These are phyloP conservation scores for Chaetothyriales sp. DNA, from an alignment of 2,329 filamentous ascomycete genomes.

Conservation along the genomic window DNA sequence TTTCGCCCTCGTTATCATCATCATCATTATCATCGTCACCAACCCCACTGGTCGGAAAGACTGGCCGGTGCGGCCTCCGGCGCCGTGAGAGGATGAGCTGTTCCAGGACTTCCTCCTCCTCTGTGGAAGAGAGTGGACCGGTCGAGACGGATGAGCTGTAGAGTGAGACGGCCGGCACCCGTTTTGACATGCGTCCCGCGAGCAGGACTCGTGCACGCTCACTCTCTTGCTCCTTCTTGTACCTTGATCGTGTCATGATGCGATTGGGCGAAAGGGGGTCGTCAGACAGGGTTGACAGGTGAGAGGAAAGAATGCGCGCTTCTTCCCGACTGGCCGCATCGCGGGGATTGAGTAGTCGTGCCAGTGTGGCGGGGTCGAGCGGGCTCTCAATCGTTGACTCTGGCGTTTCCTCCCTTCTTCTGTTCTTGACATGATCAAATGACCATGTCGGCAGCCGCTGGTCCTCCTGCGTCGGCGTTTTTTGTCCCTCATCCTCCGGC, in stretches of 20 bases:
- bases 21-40: slow-evolving; percentile 1
- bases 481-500: slow-evolving; percentile 35
- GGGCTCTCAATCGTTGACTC: slow-evolving; percentile 46
- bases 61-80: slow-evolving; percentile 24
- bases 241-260: slow-evolving; percentile 70
- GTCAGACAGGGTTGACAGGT: slow-evolving; percentile 35
- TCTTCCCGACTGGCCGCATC: slow-evolving; percentile 65
- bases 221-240: slow-evolving; percentile 49
- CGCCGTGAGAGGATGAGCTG: slow-evolving; percentile 39
- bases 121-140: slow-evolving; percentile 29
- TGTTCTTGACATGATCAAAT: slow-evolving; percentile 12
- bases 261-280: slow-evolving; percentile 28
- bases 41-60: slow-evolving; percentile 3
- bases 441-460: slow-evolving; percentile 28
- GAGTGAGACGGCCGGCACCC: slow-evolving; percentile 20
- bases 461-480: slow-evolving; percentile 58
- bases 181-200: slow-evolving; percentile 29
- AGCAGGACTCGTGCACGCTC: slow-evolving; percentile 56
- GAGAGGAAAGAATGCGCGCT: slow-evolving; percentile 64
- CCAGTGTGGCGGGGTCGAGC: slow-evolving; percentile 54
- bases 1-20: slow-evolving; percentile 20
- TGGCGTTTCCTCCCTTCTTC: slow-evolving; percentile 11
- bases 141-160: slow-evolving; percentile 3
- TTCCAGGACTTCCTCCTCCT: slow-evolving; percentile 45
- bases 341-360: slow-evolving; percentile 65